These are phyloP conservation scores for Sorghum bicolor DNA, from an alignment of 176 grass and related monocot species.

Conservation along the genomic window Sorghum_bicolor_NCBIv3 NC_012876.2:62192501-62193000, in stretches of 20 bases:
- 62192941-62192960: not conserved
- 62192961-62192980: not conserved
- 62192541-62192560: fast-evolving
- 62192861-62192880: constrained; percentile 6
- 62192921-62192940: fast-evolving
- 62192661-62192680: constrained; percentile 3
- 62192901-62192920: not conserved
- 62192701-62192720: constrained; percentile 1
- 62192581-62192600: not conserved
- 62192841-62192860: not conserved
- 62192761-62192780: not conserved
- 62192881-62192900: not conserved
- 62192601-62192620: fast-evolving
- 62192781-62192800: constrained; percentile 1
- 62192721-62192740: not conserved
- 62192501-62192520: not conserved
- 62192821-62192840: not conserved
- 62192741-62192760: constrained; percentile 8
- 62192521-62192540: constrained; percentile 16
- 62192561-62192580: not conserved
- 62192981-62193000: not conserved
- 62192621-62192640: not conserved
- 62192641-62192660: not conserved
- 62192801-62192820: not conserved
- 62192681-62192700: not conserved